Percentiles rank a stretch among this genome's conserved stretches.
Evolutionary conservation across 805 yeast genomes (phyloP).

Genomic region (Kluyveromyces lactis): DNA sequence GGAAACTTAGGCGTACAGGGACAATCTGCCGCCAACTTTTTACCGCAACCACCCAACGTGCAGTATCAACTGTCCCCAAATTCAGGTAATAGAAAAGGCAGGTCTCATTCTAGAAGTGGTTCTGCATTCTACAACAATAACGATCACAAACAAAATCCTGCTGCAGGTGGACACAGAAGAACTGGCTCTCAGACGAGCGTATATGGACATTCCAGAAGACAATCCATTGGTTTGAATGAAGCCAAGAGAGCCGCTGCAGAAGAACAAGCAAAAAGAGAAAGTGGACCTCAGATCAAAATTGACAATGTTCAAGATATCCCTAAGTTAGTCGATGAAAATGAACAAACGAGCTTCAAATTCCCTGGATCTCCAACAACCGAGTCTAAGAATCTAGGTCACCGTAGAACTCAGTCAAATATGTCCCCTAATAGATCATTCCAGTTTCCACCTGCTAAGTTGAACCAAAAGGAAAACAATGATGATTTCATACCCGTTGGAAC

Average conservation of each 20-base stretch:
- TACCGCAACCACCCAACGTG: conserved; percentile 24
- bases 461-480: conserved; percentile 20
- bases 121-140: conserved; percentile 25
- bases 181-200: conserved; percentile 39
- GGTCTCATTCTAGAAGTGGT: conserved; percentile 30
- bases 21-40: conserved; percentile 41
- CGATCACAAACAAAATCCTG: conserved; percentile 9
- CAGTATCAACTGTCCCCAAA: conserved; percentile 16
- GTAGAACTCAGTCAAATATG: conserved; percentile 16
- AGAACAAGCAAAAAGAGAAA: conserved; percentile 62
- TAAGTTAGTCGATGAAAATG: conserved; percentile 7
- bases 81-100: conserved; percentile 18
- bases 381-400: conserved; percentile 14
- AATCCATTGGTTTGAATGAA: conserved; percentile 83
- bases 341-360: conserved; percentile 21
- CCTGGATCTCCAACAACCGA: conserved; percentile 26
- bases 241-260: conserved; percentile 96
- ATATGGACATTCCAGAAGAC: conserved; percentile 81
- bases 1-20: conserved; percentile 56
- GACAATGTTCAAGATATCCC: conserved; percentile 11
- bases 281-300: conserved; percentile 17
- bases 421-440: conserved; percentile 49
- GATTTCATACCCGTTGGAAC: conserved; percentile 23
- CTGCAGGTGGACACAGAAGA: conserved; percentile 35
- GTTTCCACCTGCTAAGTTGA: conserved; percentile 46